phyloP scores from a whole-genome alignment of 2,329 filamentous ascomycete genomes.

The Ceratocystiopsis minuta region DNA sequence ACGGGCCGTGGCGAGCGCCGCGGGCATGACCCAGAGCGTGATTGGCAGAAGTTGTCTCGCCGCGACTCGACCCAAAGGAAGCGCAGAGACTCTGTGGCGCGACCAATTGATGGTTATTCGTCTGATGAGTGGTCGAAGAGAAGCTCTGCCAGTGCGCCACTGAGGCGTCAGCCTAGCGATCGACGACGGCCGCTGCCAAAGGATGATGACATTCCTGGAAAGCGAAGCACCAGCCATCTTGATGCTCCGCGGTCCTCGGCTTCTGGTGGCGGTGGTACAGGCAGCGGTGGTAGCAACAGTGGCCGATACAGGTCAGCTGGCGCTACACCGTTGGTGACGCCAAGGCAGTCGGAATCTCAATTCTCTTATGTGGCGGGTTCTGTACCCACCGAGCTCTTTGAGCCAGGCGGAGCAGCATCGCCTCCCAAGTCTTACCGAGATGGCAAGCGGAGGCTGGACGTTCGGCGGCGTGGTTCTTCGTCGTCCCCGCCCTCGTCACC shows the following conservation, averaged over 20 bases:
- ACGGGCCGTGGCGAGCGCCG: constrained; percentile 1
- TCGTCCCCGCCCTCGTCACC: constrained; percentile 16
- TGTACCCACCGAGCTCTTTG: neutral
- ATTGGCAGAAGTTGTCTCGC: constrained; percentile 11
- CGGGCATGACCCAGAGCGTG: constrained; percentile 2
- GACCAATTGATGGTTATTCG: constrained; percentile 20
- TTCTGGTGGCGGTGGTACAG: constrained; percentile 6
- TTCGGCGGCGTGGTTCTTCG: constrained; percentile 12
- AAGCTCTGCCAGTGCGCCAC: constrained; percentile 4
- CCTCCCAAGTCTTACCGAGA: neutral
- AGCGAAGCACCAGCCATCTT: neutral
- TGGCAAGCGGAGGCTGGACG: constrained; percentile 8
- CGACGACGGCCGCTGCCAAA: constrained; percentile 18
- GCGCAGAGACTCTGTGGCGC: constrained; percentile 7
- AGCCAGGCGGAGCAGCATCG: neutral
- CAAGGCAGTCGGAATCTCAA: constrained; percentile 9
- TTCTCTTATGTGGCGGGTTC: constrained; percentile 3
- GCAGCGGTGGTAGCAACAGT: neutral
- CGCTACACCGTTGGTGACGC: constrained; percentile 18
- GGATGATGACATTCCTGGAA: constrained; percentile 15
- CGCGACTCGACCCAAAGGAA: constrained; percentile 13
- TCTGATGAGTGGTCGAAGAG: constrained; percentile 21
- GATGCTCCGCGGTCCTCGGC: constrained; percentile 6
- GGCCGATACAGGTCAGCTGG: constrained; percentile 18
- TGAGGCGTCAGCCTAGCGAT: constrained; percentile 13